Conservation (phyloP, 805 yeast genomes). For the Candida andamanensis region DNA sequence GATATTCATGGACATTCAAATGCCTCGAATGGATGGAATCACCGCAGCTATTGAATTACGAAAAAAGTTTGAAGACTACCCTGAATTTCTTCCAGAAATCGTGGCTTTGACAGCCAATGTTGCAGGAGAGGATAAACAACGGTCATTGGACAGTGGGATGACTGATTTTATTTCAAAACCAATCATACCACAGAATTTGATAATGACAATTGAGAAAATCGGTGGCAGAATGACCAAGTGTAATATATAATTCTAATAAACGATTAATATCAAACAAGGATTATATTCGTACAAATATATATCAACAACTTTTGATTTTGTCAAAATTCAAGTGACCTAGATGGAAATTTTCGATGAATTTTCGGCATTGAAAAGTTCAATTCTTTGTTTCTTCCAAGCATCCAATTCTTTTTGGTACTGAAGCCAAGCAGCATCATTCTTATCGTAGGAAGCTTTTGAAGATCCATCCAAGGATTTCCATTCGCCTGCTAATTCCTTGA, state of each 20-base stretch:
- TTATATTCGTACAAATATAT: neutral
- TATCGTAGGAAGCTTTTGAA: constrained; percentile 24
- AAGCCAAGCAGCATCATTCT: constrained; percentile 15
- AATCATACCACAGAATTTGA: constrained; percentile 42
- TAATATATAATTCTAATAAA: too few species aligned
- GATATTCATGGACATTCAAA: constrained; percentile 53
- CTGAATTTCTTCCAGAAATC: constrained; percentile 28
- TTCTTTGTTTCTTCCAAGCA: constrained; percentile 29
- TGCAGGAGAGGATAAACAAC: constrained; percentile 47
- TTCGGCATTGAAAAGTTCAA: constrained; percentile 9
- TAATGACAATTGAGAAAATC: constrained; percentile 24
- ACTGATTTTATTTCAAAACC: constrained; percentile 50
- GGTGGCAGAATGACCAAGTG: too few species aligned
- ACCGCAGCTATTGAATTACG: constrained; percentile 39
- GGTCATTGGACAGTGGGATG: constrained; percentile 48
- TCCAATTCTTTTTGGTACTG: constrained; percentile 17
- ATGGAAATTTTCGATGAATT: too few species aligned
- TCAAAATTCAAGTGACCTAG: too few species aligned
- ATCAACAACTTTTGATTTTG: neutral
- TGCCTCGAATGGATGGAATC: constrained; percentile 56
- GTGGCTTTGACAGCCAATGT: constrained; percentile 51
- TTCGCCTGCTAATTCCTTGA: constrained; percentile 20
- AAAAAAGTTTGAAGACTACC: constrained; percentile 20
- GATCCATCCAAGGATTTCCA: constrained; percentile 27
- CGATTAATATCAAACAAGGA: too few species aligned